Percentiles rank a stretch among this genome's conserved stretches.
Conservation (phyloP, 148 eudicot species). For the Vaccinium corymbosum region DNA sequence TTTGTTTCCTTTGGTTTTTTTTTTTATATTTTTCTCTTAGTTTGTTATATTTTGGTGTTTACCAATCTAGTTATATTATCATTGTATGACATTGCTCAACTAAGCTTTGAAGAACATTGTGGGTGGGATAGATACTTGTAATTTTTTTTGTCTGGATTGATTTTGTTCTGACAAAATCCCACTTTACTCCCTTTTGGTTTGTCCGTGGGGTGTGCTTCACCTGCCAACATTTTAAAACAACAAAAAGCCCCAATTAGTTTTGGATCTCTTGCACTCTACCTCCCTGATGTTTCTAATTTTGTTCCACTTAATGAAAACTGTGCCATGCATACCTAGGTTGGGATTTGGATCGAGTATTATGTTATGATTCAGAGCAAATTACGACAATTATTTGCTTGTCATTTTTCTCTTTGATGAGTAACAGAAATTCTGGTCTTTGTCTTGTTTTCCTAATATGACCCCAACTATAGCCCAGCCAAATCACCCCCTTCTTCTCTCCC, state of each 20-base stretch:
- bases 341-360: neutral
- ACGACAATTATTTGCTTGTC: too few relatives aligned
- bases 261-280: neutral
- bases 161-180: neutral
- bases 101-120: neutral
- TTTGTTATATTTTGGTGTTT: neutral
- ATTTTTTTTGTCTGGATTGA: neutral
- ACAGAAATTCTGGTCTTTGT: too few relatives aligned
- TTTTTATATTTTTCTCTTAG: neutral
- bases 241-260: neutral
- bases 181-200: neutral
- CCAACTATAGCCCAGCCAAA: too few relatives aligned
- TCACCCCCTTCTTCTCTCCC: too few relatives aligned
- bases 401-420: too few relatives aligned
- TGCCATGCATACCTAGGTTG: neutral
- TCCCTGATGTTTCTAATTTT: neutral
- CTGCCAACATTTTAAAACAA: neutral
- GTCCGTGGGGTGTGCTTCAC: neutral
- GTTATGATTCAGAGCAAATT: too few relatives aligned
- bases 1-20: neutral
- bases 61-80: neutral
- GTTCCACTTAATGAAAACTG: neutral
- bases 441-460: too few relatives aligned
- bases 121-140: neutral
- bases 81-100: neutral